Conservation (phyloP, 768 basidiomycete species). For the Hypholoma sublateritium region DNA sequence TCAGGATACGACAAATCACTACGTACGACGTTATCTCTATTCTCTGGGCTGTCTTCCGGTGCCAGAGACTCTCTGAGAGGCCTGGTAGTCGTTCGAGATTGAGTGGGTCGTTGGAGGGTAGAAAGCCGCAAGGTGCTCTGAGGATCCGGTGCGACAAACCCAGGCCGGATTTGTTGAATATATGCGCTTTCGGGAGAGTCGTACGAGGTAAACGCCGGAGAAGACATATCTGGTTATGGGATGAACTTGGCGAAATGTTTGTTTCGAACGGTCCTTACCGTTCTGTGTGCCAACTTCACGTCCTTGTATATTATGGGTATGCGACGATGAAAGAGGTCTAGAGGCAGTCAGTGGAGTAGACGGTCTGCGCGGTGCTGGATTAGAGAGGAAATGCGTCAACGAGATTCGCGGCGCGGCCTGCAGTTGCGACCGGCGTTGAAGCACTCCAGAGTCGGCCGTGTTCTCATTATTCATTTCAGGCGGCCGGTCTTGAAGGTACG, state of each 20-base stretch:
- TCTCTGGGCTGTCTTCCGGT: neutral
- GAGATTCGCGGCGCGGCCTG: conserved; percentile 7
- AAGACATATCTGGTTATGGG: neutral
- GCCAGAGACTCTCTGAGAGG: neutral
- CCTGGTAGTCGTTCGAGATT: neutral
- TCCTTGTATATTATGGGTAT: too few species aligned
- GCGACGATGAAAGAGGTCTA: too few species aligned
- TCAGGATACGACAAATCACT: neutral
- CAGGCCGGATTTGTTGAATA: conserved; percentile 16
- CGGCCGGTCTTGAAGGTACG: neutral
- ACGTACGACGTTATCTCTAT: conserved; percentile 1
- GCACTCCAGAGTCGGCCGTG: neutral
- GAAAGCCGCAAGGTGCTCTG: conserved; percentile 1
- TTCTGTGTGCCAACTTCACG: neutral
- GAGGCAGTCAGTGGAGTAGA: neutral
- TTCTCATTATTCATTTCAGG: neutral
- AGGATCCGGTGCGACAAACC: conserved; percentile 1
- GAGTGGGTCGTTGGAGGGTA: neutral
- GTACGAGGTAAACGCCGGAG: conserved; percentile 5
- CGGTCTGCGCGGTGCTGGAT: neutral
- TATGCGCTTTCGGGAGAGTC: conserved; percentile 23
- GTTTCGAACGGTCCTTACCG: neutral
- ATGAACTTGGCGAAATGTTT: neutral
- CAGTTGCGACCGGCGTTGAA: neutral
- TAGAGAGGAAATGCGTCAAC: conserved; percentile 9